Evolutionary conservation across 345 rosid genomes (phyloP).

Genomic region (Euphorbia peplus): DNA sequence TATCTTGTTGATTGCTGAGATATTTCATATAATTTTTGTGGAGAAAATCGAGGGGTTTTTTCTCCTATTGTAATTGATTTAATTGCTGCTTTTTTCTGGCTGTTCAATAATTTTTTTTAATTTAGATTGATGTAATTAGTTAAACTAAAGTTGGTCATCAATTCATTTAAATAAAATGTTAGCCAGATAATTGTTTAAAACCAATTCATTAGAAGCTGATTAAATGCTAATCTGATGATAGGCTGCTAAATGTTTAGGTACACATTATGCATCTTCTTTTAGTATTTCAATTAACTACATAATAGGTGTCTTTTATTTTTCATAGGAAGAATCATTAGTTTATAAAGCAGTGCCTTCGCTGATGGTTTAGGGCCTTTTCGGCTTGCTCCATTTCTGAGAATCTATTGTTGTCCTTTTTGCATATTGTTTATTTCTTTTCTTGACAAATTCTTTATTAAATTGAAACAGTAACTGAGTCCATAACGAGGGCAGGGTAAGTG

Average conservation of each 20-base stretch:
- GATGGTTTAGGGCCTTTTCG: not conserved
- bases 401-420: not conserved
- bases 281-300: not conserved
- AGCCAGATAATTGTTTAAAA: not conserved
- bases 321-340: not conserved
- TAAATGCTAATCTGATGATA: not conserved
- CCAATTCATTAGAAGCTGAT: not conserved
- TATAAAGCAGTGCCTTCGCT: not conserved
- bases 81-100: not conserved
- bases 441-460: not conserved
- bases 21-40: not conserved
- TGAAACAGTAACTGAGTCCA: not conserved
- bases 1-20: conserved; percentile 2
- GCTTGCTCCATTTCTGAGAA: not conserved
- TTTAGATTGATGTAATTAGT: not conserved
- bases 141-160: not conserved
- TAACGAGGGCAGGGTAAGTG: not conserved
- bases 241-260: not conserved
- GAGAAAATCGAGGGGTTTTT: conserved; percentile 3
- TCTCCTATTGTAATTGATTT: not conserved
- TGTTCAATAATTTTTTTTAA: not conserved
- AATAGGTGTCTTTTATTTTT: not conserved
- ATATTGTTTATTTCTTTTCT: not conserved
- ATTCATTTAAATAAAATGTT: not conserved
- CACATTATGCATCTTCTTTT: not conserved